Evolutionary conservation across 2,329 filamentous ascomycete species (phyloP).

Genomic region (Fusarium protoensiforme): DNA sequence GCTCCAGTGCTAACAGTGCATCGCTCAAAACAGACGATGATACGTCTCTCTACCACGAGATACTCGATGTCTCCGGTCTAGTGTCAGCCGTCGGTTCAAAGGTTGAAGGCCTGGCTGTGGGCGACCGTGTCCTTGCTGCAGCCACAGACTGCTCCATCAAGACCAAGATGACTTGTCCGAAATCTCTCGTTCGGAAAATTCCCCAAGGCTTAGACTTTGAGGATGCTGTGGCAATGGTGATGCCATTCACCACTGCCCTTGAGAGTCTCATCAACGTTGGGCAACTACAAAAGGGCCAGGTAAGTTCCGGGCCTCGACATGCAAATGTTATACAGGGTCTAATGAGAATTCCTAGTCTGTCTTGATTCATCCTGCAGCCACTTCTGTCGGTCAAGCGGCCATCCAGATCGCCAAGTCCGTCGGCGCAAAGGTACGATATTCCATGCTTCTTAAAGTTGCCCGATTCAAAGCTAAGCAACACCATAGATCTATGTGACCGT

Average conservation of each 20-base stretch:
- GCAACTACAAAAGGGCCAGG: neutral
- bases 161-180: neutral
- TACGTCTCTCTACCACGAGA: neutral
- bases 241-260: neutral
- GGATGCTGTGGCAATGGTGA: neutral
- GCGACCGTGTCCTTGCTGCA: neutral
- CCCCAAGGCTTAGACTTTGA: neutral
- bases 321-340: neutral
- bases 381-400: neutral
- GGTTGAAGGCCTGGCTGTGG: neutral
- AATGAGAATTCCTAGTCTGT: neutral
- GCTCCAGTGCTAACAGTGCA: neutral
- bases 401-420: neutral
- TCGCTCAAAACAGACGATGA: neutral
- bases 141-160: neutral
- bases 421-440: neutral
- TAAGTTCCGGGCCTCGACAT: neutral
- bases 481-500: constrained; percentile 2
- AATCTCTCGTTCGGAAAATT: neutral
- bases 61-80: neutral
- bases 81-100: neutral
- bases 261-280: neutral
- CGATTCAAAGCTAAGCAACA: neutral
- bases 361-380: neutral
- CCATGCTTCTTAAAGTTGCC: neutral